Base-by-base conservation (phyloP, 1,284 basidiomycete species). In the Fistulinella cinereoalba region DNA sequence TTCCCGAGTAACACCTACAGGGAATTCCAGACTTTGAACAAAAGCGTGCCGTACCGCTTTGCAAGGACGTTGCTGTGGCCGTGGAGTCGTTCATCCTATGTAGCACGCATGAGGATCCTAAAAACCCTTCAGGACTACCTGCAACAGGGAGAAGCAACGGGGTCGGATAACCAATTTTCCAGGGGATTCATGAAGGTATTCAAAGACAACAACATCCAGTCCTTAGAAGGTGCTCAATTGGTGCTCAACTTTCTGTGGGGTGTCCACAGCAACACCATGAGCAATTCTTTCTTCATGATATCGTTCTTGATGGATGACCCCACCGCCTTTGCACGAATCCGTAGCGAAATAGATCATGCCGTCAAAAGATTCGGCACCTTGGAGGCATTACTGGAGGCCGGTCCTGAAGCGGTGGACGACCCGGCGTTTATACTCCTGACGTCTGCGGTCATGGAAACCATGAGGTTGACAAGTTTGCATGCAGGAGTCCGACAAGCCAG, bases 401-500 rank as follows among this genome's bases (percentile, higher is more conserved):
- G 33, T 25, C 50, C 58, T 2, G 43, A 45, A 7, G 24, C 33
- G 18, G 6, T 64, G 37, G 62, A 61, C 10, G 50, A 56, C 34
- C 37, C 51, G 3, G 47, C 49, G 1, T 55, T 65, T 31, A 6
- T 13, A n/a, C 22, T 65, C 0, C 23, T 65, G n/a, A 62, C 60
- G 2, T 65, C 60, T 7, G 58, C 56, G 1, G 43, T 63, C 39
- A 61, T 64, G 58, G 62, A 64, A 44, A 65, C 61, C 8, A 38
- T 61, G 47, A 46, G 62, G 27, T 39, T 65, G 13, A 59, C 52
- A 0, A 39, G 34, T 0, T 34, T 64, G 44, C 49, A 59, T 13
- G 45, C 47, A 0, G 53, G 49, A 1, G 37, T 57, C 27, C 52
- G 50, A 8, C 34, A 51, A 28, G 62, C 58, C 9, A 43, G 3